Evolutionary conservation across 83 land plant species (phyloP), one percentile per base, ranked within the genome.

Genomic region (Diphasiastrum complanatum): DNA sequence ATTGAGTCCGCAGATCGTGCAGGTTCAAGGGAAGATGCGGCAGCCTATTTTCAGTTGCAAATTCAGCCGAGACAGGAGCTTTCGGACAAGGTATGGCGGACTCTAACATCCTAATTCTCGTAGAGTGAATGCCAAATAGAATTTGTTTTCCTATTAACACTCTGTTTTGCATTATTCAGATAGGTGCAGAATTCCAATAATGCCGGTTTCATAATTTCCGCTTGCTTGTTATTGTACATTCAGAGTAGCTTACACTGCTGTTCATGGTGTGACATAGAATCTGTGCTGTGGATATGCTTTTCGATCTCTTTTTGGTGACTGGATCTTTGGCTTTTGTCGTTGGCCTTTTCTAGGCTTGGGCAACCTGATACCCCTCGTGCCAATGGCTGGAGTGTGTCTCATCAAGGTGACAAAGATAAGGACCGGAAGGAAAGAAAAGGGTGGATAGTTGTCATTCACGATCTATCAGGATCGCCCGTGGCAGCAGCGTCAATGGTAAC

Each of bases 21-120:
- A 83, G 47, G 65, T 81, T 26, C 82, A 80, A 33, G 91, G 85
- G 18, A 75, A 60, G 36, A 47, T 81, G 29, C 43, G 80, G 23
- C 91, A 86, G 74, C 91, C 91, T 12, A 83, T 86, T 32, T 86
- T 86, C 72, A 83, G 85, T 48, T 86, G 91, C 87, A 86, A 86
- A 72, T 86, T 85, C 61, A 71, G 70, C 32, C 48, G 77, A 36
- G 82, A 80, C 46, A 68, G 87, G 62, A 69, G 57, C 49, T 53
- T 60, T 23, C 63, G 78, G 33, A 63, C 78, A 30, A 36, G 74
- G 74, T 69, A 2, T n/a, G n/a, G n/a, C n/a, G 22, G 65, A 19
- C 23, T 52, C 36, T 53, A 20, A 3, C 5, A 12, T 12, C 14
- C 43, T 45, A 38, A 38, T 33, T 38, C 43, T 63, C n/a, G 24